Evolutionary conservation across 805 yeast species (phyloP), one percentile per base, ranked within the genome.

Genomic region (Middelhovenomyces tepae): DNA sequence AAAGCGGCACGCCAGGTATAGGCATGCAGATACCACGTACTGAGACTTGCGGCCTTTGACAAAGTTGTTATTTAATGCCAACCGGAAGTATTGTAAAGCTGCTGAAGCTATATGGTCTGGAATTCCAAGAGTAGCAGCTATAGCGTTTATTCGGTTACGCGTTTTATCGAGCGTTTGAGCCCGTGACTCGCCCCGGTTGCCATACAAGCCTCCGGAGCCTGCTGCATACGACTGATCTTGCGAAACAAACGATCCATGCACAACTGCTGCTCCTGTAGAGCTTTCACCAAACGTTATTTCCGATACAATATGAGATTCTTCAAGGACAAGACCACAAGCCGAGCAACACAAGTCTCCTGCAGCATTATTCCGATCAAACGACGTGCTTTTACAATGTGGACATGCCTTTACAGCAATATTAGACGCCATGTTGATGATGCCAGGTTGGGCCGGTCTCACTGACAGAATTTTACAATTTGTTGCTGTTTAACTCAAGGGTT

Each of bases 1-100:
- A 53, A 78, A 79, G 51, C 98, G 76, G 57, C 99, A 91, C 0
- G 97, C 95, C 30, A 91, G 75, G 53, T 91, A 91, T 21, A 91
- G 66, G 60, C 99, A 91, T 0, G 97, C 86, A 0, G 95, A 94
- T 35, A 87, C 76, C 3, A 91, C 97, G 52, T 89, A 87, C 53
- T 87, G 96, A 2, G 96, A 85, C 41, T 91, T 64, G 47, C 99
- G 69, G n/a, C 99, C 99, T 56, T 89, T 95, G 16, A 91, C 97
- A 54, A 91, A 91, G 53, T 86, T 87, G 43, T 79, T 71, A 2
- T 85, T 71, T 18, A 93, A 64, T 0, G 97, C 97, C 35, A 86
- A 62, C 44, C 77, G 77, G 57, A 84, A 93, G 89, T 94, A 85
- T 38, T 81, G 83, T 46, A 74, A 71, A 0, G 95, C 96, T 8